These are phyloP conservation scores for Russula sp. DNA, from an alignment of 768 basidiomycete species.

Conservation along the genomic window DNA sequence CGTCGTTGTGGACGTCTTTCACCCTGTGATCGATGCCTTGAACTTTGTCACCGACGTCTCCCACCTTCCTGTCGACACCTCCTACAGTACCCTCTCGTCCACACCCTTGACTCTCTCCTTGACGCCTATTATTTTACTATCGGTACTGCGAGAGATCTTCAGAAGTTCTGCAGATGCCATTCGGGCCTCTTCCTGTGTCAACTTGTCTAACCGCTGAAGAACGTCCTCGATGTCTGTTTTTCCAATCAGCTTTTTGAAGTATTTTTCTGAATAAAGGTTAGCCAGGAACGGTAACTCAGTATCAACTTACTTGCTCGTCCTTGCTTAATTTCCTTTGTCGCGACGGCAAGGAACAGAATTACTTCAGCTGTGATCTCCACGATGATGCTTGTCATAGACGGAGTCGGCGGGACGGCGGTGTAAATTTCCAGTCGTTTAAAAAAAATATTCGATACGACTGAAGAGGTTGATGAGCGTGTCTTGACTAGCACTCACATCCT, in stretches of 20 bases:
- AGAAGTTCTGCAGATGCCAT: neutral
- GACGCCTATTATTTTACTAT: no score
- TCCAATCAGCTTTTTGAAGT: neutral
- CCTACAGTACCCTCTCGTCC: no score
- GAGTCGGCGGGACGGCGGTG: neutral
- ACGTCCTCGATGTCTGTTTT: neutral
- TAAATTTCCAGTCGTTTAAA: neutral
- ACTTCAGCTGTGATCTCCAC: neutral
- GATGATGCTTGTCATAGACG: neutral
- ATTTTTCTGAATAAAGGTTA: neutral
- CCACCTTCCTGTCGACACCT: no score
- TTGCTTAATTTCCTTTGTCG: neutral
- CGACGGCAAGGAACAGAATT: neutral
- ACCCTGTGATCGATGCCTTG: neutral
- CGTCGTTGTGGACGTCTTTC: neutral
- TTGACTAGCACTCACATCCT: neutral
- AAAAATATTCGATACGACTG: neutral
- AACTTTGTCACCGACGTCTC: neutral
- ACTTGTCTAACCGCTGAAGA: neutral
- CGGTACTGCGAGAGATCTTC: neutral
- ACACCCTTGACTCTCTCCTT: no score
- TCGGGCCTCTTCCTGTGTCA: neutral
- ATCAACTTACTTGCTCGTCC: neutral
- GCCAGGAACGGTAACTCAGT: neutral
- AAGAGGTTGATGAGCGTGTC: neutral